Base-by-base conservation (phyloP, 2,329 filamentous ascomycete genomes). In the Hyphodiscus sp. region DNA sequence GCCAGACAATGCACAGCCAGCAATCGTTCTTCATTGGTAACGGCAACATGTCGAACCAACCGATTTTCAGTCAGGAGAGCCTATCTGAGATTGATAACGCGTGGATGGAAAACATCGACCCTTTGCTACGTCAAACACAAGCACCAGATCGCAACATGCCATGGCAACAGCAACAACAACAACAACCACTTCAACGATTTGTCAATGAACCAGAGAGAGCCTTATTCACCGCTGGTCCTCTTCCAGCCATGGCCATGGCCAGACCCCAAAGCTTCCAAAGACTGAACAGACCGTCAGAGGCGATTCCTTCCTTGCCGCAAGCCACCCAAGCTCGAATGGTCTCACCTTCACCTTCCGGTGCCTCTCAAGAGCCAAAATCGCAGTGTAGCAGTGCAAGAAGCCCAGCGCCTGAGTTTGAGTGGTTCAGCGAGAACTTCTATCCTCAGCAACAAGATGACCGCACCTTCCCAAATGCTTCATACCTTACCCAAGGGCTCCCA, bases 271-370 rank as follows among this genome's bases (percentile, higher is more conserved):
- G 46, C 30, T 42, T 41, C 30, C 41, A 29, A n/a, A 23, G 23
- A 5, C 16, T 56, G 13, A 53, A 50, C n/a, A 26, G 30, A 41
- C 41, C 56, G 20, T 47, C 48, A 8, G 53, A 52, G 20, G 57
- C 61, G 5, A 58, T 55, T 41, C 47, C 58, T 13, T 51, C 58
- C 1, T 53, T 60, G 19, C 63, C 61, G 19, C 49, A 54, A 20
- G 50, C 53, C 45, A 23, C 51, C 6, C 47, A 53, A 18, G 23
- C 47, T 9, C 51, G 59, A 41, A 57, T 59, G 50, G 41, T 51
- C 30, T 67, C 65, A 13, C 63, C 63, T 13, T 54, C 60, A 23
- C 59, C 55, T n/a, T 63, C 33, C 13, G 33, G 33, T 38, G 33
- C 61, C 9, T 55, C 54, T 6, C 62, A 66, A 15, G 63, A 57